These are phyloP conservation scores for Pseudozyma sp. DNA, from an alignment of 1,284 basidiomycete genomes.

Conservation along the genomic window DNA sequence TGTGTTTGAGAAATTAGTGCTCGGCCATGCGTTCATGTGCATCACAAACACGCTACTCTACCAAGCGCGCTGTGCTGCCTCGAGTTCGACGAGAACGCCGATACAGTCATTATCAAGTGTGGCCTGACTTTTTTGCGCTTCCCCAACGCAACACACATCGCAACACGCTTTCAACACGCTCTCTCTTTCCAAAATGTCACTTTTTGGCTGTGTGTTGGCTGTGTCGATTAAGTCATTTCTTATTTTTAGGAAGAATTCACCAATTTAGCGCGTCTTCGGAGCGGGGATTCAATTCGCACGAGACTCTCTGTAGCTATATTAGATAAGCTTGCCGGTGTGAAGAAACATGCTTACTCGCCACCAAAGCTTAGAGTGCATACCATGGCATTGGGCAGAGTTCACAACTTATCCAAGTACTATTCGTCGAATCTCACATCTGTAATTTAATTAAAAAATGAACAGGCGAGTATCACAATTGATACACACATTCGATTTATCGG, in stretches of 20 bases:
- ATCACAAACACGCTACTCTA: background rate
- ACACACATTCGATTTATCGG: no score
- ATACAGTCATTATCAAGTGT: background rate
- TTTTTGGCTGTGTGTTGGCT: slow-evolving; percentile 4
- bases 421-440: no score
- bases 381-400: no score
- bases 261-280: background rate
- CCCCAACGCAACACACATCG: background rate
- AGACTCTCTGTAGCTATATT: no score
- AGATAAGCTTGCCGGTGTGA: no score
- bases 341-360: no score
- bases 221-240: slow-evolving; percentile 1
- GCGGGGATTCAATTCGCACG: no score
- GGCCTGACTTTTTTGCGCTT: slow-evolving; percentile 13
- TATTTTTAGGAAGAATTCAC: slow-evolving; percentile 21
- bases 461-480: no score
- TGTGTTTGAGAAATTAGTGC: slow-evolving; percentile 11
- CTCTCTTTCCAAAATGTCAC: background rate
- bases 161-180: background rate
- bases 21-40: slow-evolving; percentile 12
- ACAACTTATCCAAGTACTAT: no score
- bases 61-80: background rate
- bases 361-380: no score
- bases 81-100: slow-evolving; percentile 2
- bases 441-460: no score